Percentiles rank a stretch among this genome's conserved stretches.
Evolutionary conservation across 768 basidiomycete species (phyloP).

Genomic region (Agaricus sinodeliciosus): DNA sequence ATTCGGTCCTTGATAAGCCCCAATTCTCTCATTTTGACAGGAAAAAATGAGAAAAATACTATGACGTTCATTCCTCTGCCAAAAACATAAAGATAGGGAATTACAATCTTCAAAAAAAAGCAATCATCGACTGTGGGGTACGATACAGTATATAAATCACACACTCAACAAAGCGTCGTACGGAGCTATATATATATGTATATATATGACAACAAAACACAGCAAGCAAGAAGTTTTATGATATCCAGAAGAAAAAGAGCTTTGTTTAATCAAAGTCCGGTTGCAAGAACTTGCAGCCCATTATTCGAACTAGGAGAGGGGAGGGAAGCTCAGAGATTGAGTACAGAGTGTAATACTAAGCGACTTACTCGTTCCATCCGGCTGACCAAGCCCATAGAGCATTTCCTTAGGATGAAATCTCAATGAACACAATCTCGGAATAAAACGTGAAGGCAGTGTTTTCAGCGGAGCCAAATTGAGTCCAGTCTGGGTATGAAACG

Average conservation of each 20-base stretch:
- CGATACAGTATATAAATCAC: not conserved
- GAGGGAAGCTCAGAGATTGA: not conserved
- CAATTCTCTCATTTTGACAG: no score
- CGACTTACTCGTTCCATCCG: constrained; percentile 29
- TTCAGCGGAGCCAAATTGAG: constrained; percentile 38
- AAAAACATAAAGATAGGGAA: no score
- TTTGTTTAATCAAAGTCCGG: not conserved
- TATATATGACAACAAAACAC: not conserved
- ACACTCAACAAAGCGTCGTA: no score
- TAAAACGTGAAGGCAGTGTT: constrained; percentile 35
- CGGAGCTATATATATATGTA: not conserved
- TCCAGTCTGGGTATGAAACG: constrained; percentile 37
- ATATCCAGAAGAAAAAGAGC: not conserved
- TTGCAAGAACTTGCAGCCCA: constrained; percentile 41
- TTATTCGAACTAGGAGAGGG: constrained; percentile 32
- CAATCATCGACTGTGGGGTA: no score
- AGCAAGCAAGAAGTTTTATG: not conserved
- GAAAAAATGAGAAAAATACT: no score
- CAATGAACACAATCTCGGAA: constrained; percentile 45
- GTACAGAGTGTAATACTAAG: not conserved
- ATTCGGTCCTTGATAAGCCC: no score
- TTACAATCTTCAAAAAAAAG: no score
- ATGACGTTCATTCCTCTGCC: no score
- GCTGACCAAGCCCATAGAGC: constrained; percentile 57
- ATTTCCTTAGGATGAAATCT: constrained; percentile 73